Evolutionary conservation across 371 early-diverging fungal species (phyloP), one percentile per base, ranked within the genome.

Genomic region (Rhizopus microsporus): DNA sequence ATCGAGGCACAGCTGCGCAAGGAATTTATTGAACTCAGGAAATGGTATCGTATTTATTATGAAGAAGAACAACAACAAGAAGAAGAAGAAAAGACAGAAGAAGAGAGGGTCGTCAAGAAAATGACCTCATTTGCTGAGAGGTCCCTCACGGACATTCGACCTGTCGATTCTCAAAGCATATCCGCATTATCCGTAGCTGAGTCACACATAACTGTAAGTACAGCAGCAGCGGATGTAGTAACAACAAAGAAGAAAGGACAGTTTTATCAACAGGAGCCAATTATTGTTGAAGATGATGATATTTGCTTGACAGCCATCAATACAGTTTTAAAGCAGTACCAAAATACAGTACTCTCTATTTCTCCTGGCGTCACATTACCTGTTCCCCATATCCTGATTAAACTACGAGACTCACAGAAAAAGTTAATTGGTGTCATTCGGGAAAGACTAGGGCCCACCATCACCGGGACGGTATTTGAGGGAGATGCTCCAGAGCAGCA

Each of bases 331-430:
- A 51, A 71, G 40, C 81, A 70, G 13, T 93, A 85, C 59, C 68
- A 84, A 64, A 72, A 63, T 23, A 86, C 84, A 2, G 85, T 88
- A 16, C 71, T 96, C 16, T 93, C 94, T 0, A 87, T 87, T 2
- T 94, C 95, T 0, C 93, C 94, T 2, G 80, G 86, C 58, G 92
- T 94, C 31, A 69, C 71, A 12, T 86, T 93, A 44, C 88, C 93
- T 8, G 87, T 88, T 6, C 97, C 97, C 4, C 93, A 90, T 62
- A 74, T 92, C 9, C 72, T 96, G 38, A 66, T 81, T 9, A 77
- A 84, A 44, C 75, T 92, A 72, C 78, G 81, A 33, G 81, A 87
- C 30, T 52, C 72, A 4, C 68, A 69, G 32, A 60, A 62, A 33
- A 59, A 60, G 5, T 51, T 75, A 33, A 52, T 68, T 15, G 64